Conservation (phyloP, 192 early-diverging fungal species). For the Dispira simplex region DNA sequence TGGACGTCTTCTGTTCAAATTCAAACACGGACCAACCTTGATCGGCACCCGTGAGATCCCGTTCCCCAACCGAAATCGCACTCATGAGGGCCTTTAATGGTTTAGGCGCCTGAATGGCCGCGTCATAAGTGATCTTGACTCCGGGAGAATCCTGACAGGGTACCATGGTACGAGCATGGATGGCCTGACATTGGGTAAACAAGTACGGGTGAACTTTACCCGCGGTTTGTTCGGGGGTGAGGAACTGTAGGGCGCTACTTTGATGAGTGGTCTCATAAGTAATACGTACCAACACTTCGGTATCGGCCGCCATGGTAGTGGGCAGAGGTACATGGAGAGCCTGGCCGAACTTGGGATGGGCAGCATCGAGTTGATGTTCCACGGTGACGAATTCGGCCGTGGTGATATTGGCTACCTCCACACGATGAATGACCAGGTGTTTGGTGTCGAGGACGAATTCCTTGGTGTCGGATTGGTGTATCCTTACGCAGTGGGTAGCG, state of each 20-base stretch:
- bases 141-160: conserved; percentile 84
- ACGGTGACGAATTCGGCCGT: neutral
- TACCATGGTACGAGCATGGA: conserved; percentile 81
- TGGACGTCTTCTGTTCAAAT: conserved; percentile 75
- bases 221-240: conserved; percentile 82
- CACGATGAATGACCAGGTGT: conserved; percentile 33
- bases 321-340: conserved; percentile 49
- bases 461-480: conserved; percentile 32
- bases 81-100: conserved; percentile 87
- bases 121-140: conserved; percentile 82
- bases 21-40: conserved; percentile 40
- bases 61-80: conserved; percentile 55
- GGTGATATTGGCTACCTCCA: conserved; percentile 10
- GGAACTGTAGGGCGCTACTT: conserved; percentile 85
- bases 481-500: conserved; percentile 42
- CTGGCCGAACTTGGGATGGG: conserved; percentile 54
- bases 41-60: conserved; percentile 27
- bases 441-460: conserved; percentile 58
- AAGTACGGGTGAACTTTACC: conserved; percentile 90
- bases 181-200: conserved; percentile 94
- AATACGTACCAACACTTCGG: conserved; percentile 41
- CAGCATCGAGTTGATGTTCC: conserved; percentile 25
- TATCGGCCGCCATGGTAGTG: conserved; percentile 21
- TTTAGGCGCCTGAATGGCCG: conserved; percentile 56
- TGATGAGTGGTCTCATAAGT: conserved; percentile 63